Base-by-base conservation (phyloP, 108 stramenopile species). In the Nitzschia palea region DNA sequence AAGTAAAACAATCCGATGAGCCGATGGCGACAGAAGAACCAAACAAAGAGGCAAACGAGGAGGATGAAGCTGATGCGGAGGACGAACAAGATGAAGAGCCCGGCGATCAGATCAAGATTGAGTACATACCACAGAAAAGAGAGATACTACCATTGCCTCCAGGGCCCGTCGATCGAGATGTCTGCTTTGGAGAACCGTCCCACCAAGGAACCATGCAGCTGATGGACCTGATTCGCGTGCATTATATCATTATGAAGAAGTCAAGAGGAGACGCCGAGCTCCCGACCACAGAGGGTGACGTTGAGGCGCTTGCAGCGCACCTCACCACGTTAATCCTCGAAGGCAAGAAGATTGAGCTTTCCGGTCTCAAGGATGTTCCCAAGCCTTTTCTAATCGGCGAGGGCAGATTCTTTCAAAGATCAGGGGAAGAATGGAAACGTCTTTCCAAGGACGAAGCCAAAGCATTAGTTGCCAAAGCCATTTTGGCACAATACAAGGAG, bases 341-440 rank as follows among this genome's bases (percentile, higher is more conserved):
- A 9, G 80, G 80, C 43, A 77, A 70, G 32, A 33, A 32, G 18
- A 55, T 64, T 50, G 76, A 77, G 36, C 44, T 77, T 15, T 71
- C 80, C 3, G 75, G 80, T 15, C 35, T 82, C 22, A 77, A 74
- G 59, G 75, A 77, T 36, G 80, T 82, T 6, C 80, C 80, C 26
- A 65, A 32, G 9, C 69, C 80, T 15, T 82, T 77, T 55, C 44
- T 82, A 26, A 60, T 44, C 25, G 66, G 66, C 17, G 29, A 40
- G 20, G 80, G 80, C 10, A 51, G 66, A 3, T 73, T 73, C 45
- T 68, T 76, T 25, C 61, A 65, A 43, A 63, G 53, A 25, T 29
- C 31, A 0, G 62, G 48, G 25, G 29, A 37, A 1, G 34, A 29
- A 5, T 60, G 31, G 44, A 65, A 20, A 2, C 1, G 33, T 18